Conservation (phyloP, 2,329 filamentous ascomycete genomes). For the Knufia fluminis region DNA sequence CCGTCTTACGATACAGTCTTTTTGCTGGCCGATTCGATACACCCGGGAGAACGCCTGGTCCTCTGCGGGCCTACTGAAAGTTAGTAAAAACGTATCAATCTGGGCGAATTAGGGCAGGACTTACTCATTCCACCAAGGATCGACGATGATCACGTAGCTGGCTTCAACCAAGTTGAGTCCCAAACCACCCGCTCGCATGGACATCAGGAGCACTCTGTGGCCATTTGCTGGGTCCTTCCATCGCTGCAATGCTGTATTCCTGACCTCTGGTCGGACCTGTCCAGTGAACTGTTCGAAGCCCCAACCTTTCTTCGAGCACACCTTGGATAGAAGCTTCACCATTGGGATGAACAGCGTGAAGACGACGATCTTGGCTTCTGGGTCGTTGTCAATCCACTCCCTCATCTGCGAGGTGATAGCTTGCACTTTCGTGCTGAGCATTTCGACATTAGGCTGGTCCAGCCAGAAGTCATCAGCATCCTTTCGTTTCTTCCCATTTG, state of each 20-base stretch:
- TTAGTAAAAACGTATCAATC: too few relatives aligned
- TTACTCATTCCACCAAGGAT: slow-evolving; percentile 56
- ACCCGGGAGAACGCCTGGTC: slow-evolving; percentile 47
- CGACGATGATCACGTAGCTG: slow-evolving; percentile 47
- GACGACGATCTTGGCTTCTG: slow-evolving; percentile 47
- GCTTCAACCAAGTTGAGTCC: slow-evolving; percentile 54
- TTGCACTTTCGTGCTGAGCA: slow-evolving; percentile 34
- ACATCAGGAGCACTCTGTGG: slow-evolving; percentile 44
- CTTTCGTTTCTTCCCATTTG: slow-evolving; percentile 19
- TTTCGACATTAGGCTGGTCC: slow-evolving; percentile 17
- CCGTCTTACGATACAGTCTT: slow-evolving; percentile 50
- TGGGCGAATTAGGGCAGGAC: too few relatives aligned
- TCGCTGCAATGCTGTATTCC: slow-evolving; percentile 37
- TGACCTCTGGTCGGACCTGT: slow-evolving; percentile 34
- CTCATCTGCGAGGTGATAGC: slow-evolving; percentile 23
- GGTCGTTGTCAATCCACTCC: slow-evolving; percentile 36
- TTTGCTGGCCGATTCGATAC: slow-evolving; percentile 48
- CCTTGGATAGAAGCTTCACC: slow-evolving; percentile 40
- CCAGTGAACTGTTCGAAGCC: slow-evolving; percentile 40
- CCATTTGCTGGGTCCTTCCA: slow-evolving; percentile 36
- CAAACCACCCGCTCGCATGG: slow-evolving; percentile 48
- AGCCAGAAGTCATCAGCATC: slow-evolving; percentile 26
- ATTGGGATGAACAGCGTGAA: slow-evolving; percentile 52
- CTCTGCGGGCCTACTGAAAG: too few relatives aligned
- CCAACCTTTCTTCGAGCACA: slow-evolving; percentile 46